Conservation (phyloP, 2,329 filamentous ascomycete species). For the Bretziella fagacearum region DNA sequence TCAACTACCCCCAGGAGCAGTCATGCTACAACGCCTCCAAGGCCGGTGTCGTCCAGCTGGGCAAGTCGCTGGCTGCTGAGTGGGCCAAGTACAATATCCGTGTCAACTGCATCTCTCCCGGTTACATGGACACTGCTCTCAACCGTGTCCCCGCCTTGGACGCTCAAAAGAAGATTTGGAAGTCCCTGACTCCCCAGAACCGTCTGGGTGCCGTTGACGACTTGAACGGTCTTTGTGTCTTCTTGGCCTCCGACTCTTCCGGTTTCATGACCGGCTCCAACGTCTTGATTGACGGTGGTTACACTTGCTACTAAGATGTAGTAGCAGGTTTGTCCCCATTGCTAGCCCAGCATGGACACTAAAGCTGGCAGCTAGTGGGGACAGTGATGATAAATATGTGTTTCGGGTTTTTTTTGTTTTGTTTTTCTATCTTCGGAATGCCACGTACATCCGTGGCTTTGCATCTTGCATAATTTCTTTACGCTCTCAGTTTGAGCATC, state of each 20-base stretch:
- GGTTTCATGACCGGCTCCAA: slow-evolving; percentile 65
- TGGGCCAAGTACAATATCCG: slow-evolving; percentile 70
- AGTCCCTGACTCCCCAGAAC: slow-evolving; percentile 53
- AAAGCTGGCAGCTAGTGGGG: neutral
- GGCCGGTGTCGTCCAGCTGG: slow-evolving; percentile 61
- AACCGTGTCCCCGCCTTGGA: slow-evolving; percentile 65
- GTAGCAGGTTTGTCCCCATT: neutral
- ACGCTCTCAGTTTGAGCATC: slow-evolving; percentile 9
- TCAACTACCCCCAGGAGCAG: slow-evolving; percentile 77
- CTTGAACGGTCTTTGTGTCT: slow-evolving; percentile 61
- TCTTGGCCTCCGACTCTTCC: slow-evolving; percentile 55
- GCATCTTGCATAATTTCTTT: slow-evolving; percentile 9
- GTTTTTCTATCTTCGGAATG: slow-evolving; percentile 2
- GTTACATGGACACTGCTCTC: slow-evolving; percentile 73
- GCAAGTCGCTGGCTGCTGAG: slow-evolving; percentile 66
- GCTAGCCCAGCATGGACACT: neutral
- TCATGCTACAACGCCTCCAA: slow-evolving; percentile 73
- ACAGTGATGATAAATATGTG: neutral
- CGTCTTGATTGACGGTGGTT: slow-evolving; percentile 53
- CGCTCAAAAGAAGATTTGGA: slow-evolving; percentile 70
- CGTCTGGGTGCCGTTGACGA: slow-evolving; percentile 58
- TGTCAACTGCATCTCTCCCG: slow-evolving; percentile 70
- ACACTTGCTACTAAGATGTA: slow-evolving; percentile 39
- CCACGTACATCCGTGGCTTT: neutral
- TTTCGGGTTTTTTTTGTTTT: neutral